phyloP scores from a whole-genome alignment of 2,329 filamentous ascomycete genomes.

The Neofusicoccum cordaticola region DNA sequence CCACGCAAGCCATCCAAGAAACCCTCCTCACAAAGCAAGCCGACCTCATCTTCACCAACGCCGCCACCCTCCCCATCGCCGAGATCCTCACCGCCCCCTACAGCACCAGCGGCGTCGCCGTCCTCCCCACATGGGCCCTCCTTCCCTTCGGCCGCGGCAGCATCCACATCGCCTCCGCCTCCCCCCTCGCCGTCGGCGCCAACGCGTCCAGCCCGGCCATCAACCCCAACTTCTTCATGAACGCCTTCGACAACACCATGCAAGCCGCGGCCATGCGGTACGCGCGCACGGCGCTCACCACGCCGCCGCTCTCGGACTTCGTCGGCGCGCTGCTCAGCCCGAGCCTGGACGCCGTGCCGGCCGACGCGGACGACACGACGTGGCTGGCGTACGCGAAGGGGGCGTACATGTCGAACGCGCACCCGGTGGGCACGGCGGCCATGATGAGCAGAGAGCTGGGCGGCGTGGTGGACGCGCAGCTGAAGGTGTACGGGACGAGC shows the following conservation, averaged over 20 bases:
- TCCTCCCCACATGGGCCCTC: conserved; percentile 40
- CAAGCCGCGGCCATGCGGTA: conserved; percentile 34
- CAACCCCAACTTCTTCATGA: conserved; percentile 43
- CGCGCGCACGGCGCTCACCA: conserved; percentile 29
- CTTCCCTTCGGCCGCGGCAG: conserved; percentile 35
- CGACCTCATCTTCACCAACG: conserved; percentile 47
- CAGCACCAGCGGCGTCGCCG: conserved; percentile 24
- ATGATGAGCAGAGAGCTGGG: conserved; percentile 33
- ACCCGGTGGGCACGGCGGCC: conserved; percentile 33
- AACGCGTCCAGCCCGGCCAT: conserved; percentile 30
- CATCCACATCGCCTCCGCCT: conserved; percentile 30
- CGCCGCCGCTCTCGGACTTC: conserved; percentile 25
- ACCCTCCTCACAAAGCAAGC: conserved; percentile 46
- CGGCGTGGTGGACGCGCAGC: conserved; percentile 33
- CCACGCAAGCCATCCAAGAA: conserved; percentile 35
- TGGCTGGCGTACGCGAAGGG: conserved; percentile 27
- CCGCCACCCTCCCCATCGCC: conserved; percentile 39
- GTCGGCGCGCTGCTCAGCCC: conserved; percentile 20
- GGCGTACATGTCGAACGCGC: conserved; percentile 28
- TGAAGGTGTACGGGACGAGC: conserved; percentile 32
- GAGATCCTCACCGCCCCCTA: conserved; percentile 46
- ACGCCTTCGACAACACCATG: conserved; percentile 37
- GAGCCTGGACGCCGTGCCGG: conserved; percentile 24
- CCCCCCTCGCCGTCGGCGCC: conserved; percentile 28
- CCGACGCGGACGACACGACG: conserved; percentile 20